Base-by-base conservation (phyloP, 345 rosid species). In the Lenwebbia sp. region DNA sequence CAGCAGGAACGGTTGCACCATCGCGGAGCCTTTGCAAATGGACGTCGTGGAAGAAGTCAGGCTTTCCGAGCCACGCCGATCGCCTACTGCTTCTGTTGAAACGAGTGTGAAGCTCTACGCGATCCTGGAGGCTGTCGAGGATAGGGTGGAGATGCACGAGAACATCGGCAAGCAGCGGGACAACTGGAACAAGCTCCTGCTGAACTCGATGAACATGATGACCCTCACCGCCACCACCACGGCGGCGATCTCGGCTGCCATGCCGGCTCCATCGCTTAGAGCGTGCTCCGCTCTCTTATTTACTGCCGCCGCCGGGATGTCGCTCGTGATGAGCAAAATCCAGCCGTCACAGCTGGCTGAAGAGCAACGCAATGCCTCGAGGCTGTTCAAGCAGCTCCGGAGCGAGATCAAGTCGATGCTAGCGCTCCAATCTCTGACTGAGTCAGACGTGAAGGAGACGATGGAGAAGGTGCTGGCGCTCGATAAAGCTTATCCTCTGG, bases 121-220 rank as follows among this genome's bases (percentile, higher is more conserved):
- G 0, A 90, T 94, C 52, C 89, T 94, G 76, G 95, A 92, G 85
- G 94, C 90, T 5, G 93, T 94, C 75, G 88, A 90, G 50, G 95
- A 95, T 50, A 88, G 96, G 83, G 90, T 92, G 5, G 95, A 92
- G 91, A 95, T 94, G 95, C 98, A 95, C 87, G 84, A 89, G 12
- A 95, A 94, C 89, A 82, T 95, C 0, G 93, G 93, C 10, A 90
- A 94, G 86, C 98, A 95, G 74, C 92, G 96, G 10, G 91, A 93
- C 17, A 92, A 91, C 84, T 93, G 96, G 98, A 95, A 94, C 90
- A 87, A 88, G 41, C 90, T 94, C 13, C 89, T 93, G 56, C 89
- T 95, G 58, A 94, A 90, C 83, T 93, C 98, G 11, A 86, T 93
- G 86, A 95, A 94, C 89, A 91, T 87, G 93, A 95, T 94, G 83